These are phyloP conservation scores for Xylariomycetidae sp. DNA, from an alignment of 2,329 filamentous ascomycete genomes.

Conservation along the genomic window DNA sequence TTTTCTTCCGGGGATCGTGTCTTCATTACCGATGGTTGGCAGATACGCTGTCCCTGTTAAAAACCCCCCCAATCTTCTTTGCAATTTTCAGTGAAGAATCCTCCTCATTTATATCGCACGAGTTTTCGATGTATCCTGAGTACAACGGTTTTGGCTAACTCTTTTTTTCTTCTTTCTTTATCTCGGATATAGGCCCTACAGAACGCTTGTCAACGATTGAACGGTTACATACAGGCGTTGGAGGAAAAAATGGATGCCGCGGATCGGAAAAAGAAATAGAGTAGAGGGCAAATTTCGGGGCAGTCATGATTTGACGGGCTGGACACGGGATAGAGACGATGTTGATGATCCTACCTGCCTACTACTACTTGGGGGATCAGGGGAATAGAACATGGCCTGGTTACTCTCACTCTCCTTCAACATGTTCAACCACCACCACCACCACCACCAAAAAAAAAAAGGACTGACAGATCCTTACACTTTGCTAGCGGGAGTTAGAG, in stretches of 20 bases:
- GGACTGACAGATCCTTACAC: too few relatives aligned
- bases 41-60: neutral
- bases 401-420: too few relatives aligned
- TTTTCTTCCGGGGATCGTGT: conserved; percentile 1
- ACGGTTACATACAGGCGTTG: conserved; percentile 74
- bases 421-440: too few relatives aligned
- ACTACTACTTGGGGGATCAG: too few relatives aligned
- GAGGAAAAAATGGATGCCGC: conserved; percentile 72
- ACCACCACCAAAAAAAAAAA: too few relatives aligned
- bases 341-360: too few relatives aligned
- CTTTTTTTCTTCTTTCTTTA: conserved; percentile 6
- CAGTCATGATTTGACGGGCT: too few relatives aligned
- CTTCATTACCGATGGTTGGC: neutral
- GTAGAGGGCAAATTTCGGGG: too few relatives aligned
- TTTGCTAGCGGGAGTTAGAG: too few relatives aligned
- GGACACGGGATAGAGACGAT: too few relatives aligned
- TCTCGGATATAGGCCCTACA: conserved; percentile 65
- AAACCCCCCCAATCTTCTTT: conserved; percentile 7
- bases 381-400: too few relatives aligned
- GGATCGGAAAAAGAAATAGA: conserved; percentile 65
- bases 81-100: conserved; percentile 19
- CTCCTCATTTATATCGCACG: conserved; percentile 3
- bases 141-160: conserved; percentile 8
- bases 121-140: too few relatives aligned
- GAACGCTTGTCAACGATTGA: conserved; percentile 79